phyloP scores from a whole-genome alignment of 2,329 filamentous ascomycete genomes.

The Fusarium subtropicale region DNA sequence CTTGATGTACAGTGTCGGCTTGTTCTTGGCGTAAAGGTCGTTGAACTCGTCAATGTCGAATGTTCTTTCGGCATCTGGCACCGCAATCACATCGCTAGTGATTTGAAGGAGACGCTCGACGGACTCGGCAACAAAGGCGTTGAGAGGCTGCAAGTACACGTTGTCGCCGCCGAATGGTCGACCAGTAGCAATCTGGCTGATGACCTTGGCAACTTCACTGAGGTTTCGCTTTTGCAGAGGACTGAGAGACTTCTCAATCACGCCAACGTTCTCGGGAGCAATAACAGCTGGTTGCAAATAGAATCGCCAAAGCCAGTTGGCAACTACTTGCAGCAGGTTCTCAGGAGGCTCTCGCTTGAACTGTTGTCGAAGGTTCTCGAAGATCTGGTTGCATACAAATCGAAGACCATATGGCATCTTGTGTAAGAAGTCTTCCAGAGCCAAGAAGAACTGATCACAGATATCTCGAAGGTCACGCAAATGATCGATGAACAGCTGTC shows the following conservation, averaged over 20 bases:
- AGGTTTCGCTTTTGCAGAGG: conserved; percentile 95
- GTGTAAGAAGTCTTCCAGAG: conserved; percentile 83
- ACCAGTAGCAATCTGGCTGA: conserved; percentile 89
- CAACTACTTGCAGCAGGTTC: conserved; percentile 83
- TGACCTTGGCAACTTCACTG: conserved; percentile 88
- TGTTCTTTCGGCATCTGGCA: conserved; percentile 87
- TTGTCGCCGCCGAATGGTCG: conserved; percentile 94
- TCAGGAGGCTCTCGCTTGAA: conserved; percentile 85
- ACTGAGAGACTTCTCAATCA: conserved; percentile 88
- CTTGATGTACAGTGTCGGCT: conserved; percentile 99
- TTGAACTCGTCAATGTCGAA: conserved; percentile 99
- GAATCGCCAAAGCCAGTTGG: conserved; percentile 92
- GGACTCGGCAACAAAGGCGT: conserved; percentile 88
- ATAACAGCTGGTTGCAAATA: conserved; percentile 91
- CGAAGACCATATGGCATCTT: conserved; percentile 94
- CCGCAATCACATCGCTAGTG: conserved; percentile 80
- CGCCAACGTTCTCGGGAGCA: conserved; percentile 92
- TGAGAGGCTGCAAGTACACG: conserved; percentile 93
- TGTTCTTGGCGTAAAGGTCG: conserved; percentile 94
- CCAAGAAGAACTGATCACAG: conserved; percentile 86
- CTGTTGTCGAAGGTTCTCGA: conserved; percentile 78
- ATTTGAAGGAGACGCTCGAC: conserved; percentile 82
- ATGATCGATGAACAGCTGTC: conserved; percentile 92
- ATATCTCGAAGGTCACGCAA: conserved; percentile 94
- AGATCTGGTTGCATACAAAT: conserved; percentile 87